Evolutionary conservation across 257 asterid genomes (phyloP).

Genomic region (Jacaranda copaia): DNA sequence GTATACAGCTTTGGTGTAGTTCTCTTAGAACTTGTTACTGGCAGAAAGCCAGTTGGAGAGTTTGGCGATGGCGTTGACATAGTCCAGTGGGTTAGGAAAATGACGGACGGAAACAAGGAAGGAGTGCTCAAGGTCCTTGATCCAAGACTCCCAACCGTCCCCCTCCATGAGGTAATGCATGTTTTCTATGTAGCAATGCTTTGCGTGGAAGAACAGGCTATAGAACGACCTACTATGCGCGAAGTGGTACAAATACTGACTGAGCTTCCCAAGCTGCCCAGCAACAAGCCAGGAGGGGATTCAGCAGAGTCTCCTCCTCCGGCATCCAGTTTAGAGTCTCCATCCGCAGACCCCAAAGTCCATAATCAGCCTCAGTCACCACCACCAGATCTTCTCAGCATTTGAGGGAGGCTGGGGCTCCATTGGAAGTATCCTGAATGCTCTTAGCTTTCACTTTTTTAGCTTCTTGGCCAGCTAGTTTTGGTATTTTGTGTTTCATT

Average conservation of each 20-base stretch:
- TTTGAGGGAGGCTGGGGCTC: slow-evolving; percentile 19
- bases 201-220: slow-evolving; percentile 86
- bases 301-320: slow-evolving; percentile 47
- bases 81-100: slow-evolving; percentile 84
- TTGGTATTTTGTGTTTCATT: slow-evolving; percentile 8
- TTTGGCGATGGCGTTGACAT: slow-evolving; percentile 89
- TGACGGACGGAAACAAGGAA: slow-evolving; percentile 74
- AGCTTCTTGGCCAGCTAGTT: slow-evolving; percentile 31
- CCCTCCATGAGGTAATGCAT: slow-evolving; percentile 77
- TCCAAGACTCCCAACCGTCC: slow-evolving; percentile 72
- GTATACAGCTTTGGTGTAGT: slow-evolving; percentile 90
- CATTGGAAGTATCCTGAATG: no score
- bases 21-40: slow-evolving; percentile 72
- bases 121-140: slow-evolving; percentile 74
- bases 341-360: slow-evolving; percentile 22
- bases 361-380: slow-evolving; percentile 35
- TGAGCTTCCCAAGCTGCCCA: slow-evolving; percentile 64
- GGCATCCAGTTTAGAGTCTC: slow-evolving; percentile 51
- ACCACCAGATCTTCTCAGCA: slow-evolving; percentile 51
- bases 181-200: slow-evolving; percentile 84
- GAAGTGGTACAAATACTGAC: slow-evolving; percentile 87
- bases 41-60: slow-evolving; percentile 81
- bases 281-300: slow-evolving; percentile 51
- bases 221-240: slow-evolving; percentile 87
- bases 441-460: background rate